A percentile compares a stretch with the other conserved stretches of the same genome.
These are phyloP conservation scores for Isabelozyma rhagii DNA, from an alignment of 805 yeast species.

Conservation along the genomic window DNA sequence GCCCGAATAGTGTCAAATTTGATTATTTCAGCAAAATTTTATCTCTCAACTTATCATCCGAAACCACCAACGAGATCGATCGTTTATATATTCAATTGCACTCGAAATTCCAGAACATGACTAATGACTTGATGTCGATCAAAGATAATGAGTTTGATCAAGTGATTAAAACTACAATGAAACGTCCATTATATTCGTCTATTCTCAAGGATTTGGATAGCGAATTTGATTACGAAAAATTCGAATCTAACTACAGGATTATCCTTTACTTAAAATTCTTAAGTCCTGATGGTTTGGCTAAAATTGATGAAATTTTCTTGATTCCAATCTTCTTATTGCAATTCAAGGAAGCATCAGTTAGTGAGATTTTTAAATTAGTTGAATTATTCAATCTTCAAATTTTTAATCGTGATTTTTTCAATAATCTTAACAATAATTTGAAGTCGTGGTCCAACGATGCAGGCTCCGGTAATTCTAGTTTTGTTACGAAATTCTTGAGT, in stretches of 20 bases:
- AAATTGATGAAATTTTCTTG: conserved; percentile 38
- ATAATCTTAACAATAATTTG: conserved; percentile 22
- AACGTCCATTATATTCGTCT: conserved; percentile 29
- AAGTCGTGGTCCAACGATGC: conserved; percentile 23
- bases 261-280: conserved; percentile 37
- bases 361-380: conserved; percentile 25
- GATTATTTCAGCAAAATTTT: conserved; percentile 27
- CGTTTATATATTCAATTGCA: conserved; percentile 16
- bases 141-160: conserved; percentile 33
- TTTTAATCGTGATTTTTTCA: conserved; percentile 24
- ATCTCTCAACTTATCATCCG: conserved; percentile 9
- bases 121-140: conserved; percentile 22
- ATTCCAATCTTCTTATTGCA: conserved; percentile 33
- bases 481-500: conserved; percentile 18
- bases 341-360: conserved; percentile 19
- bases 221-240: conserved; percentile 8
- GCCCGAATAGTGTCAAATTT: conserved; percentile 23
- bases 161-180: conserved; percentile 18
- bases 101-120: conserved; percentile 18
- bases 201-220: conserved; percentile 13
- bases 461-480: conserved; percentile 11
- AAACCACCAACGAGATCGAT: conserved; percentile 12
- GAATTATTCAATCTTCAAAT: conserved; percentile 33
- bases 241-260: conserved; percentile 23
- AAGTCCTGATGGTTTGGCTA: conserved; percentile 33